Conservation (phyloP, 169 alveolate species). For the Plasmodium fragile region DNA sequence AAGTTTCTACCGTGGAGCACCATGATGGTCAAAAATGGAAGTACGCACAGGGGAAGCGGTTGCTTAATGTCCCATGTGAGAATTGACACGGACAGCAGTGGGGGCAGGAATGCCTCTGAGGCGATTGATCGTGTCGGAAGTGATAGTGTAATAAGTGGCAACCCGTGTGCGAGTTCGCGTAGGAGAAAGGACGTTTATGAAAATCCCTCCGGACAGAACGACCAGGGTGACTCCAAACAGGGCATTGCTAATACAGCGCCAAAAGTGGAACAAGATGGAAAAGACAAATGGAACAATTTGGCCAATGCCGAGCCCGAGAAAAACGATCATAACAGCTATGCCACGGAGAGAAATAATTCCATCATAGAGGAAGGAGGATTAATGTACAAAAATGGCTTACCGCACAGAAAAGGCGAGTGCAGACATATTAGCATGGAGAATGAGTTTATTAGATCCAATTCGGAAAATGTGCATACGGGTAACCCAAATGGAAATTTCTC, state of each 20-base stretch:
- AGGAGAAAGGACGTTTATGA: background rate
- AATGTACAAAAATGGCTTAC: background rate
- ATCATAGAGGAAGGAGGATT: background rate
- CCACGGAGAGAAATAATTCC: background rate
- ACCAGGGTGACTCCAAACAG: background rate
- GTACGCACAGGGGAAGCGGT: background rate
- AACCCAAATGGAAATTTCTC: background rate
- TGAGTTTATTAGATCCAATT: conserved; percentile 2
- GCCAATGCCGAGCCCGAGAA: background rate
- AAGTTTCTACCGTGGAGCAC: conserved; percentile 41
- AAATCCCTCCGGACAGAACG: background rate
- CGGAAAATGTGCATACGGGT: background rate
- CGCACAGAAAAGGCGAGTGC: background rate
- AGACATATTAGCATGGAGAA: background rate
- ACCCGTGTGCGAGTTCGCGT: background rate
- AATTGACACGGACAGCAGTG: background rate
- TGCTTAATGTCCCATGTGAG: background rate
- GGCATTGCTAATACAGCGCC: background rate
- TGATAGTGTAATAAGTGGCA: background rate
- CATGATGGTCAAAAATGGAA: background rate
- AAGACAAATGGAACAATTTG: conserved; percentile 12
- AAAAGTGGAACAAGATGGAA: background rate
- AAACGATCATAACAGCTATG: background rate
- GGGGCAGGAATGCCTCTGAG: conserved; percentile 1
- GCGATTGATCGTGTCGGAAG: background rate